Evolutionary conservation across 2,329 filamentous ascomycete species (phyloP).

Genomic region (Calonectria pseudoreteaudii): DNA sequence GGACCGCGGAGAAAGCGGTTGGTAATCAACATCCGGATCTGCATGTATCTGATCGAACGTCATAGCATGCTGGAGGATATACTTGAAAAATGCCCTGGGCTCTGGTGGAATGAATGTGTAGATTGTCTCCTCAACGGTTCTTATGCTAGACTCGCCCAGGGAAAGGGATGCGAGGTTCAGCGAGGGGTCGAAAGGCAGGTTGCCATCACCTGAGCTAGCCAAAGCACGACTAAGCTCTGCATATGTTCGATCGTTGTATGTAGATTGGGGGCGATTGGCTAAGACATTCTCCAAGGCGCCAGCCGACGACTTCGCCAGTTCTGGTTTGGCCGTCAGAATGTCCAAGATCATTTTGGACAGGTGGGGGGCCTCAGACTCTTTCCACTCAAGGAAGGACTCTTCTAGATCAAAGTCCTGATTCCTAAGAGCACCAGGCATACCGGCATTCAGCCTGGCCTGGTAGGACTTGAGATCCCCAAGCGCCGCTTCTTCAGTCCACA

Average conservation of each 20-base stretch:
- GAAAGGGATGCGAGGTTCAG: constrained; percentile 76
- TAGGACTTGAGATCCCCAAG: constrained; percentile 93
- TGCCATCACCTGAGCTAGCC: constrained; percentile 56
- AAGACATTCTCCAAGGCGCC: constrained; percentile 66
- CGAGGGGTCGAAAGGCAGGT: constrained; percentile 71
- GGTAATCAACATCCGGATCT: constrained; percentile 60
- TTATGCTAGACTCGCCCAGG: constrained; percentile 65
- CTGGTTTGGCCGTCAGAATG: constrained; percentile 86
- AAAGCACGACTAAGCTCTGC: constrained; percentile 65
- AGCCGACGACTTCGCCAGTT: constrained; percentile 82
- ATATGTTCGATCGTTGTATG: constrained; percentile 64
- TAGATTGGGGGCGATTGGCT: constrained; percentile 61
- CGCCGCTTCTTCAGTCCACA: constrained; percentile 93
- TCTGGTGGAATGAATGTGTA: constrained; percentile 94
- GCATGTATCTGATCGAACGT: constrained; percentile 71
- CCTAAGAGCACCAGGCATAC: constrained; percentile 80
- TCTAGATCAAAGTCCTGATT: constrained; percentile 91
- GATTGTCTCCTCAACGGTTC: constrained; percentile 70
- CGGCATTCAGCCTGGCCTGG: constrained; percentile 86
- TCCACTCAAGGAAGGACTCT: constrained; percentile 90
- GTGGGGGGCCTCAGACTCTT: constrained; percentile 86
- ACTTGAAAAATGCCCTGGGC: constrained; percentile 84
- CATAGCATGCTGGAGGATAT: constrained; percentile 83
- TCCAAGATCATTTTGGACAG: constrained; percentile 94
- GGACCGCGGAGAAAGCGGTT: constrained; percentile 79